These are phyloP conservation scores for Drosera spatulata DNA, from an alignment of 179 eudicot genomes.

Conservation along the genomic window DNA sequence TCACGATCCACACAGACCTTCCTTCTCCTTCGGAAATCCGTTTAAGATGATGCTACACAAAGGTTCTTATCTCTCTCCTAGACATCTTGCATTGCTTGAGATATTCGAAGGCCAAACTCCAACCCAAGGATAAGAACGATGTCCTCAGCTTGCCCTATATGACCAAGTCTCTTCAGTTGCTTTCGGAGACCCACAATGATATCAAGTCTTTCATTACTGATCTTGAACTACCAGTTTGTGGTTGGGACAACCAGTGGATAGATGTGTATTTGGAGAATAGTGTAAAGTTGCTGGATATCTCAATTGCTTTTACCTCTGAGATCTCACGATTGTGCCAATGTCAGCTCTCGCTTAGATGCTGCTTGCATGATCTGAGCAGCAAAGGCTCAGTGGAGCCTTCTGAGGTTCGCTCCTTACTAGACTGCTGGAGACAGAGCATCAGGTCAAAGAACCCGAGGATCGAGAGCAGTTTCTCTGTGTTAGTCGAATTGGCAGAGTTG, in stretches of 20 bases:
- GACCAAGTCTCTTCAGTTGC: slow-evolving; percentile 45
- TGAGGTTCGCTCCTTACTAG: slow-evolving; percentile 48
- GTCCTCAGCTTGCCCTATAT: slow-evolving; percentile 64
- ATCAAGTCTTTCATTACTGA: slow-evolving; percentile 53
- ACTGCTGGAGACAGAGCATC: slow-evolving; percentile 58
- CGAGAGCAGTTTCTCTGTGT: slow-evolving; percentile 35
- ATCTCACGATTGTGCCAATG: slow-evolving; percentile 60
- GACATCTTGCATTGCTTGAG: slow-evolving; percentile 33
- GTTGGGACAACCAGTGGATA: slow-evolving; percentile 90
- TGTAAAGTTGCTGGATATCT: slow-evolving; percentile 67
- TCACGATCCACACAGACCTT: slow-evolving; percentile 50
- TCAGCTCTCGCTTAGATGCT: slow-evolving; percentile 48
- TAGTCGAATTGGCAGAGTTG: slow-evolving; percentile 40
- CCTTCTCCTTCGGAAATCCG: slow-evolving; percentile 63
- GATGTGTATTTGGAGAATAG: slow-evolving; percentile 67
- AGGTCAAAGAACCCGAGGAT: slow-evolving; percentile 39
- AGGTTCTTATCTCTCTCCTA: slow-evolving; percentile 45
- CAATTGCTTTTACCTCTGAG: slow-evolving; percentile 68
- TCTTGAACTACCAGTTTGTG: slow-evolving; percentile 64
- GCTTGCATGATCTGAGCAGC: slow-evolving; percentile 15
- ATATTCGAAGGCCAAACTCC: slow-evolving; percentile 48
- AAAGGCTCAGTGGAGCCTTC: slow-evolving; percentile 22
- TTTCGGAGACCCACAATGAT: slow-evolving; percentile 56
- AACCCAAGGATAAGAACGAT: slow-evolving; percentile 43
- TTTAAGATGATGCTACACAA: slow-evolving; percentile 53